Conservation (phyloP, 306 rosid species). For the Fagus sylvatica region DNA sequence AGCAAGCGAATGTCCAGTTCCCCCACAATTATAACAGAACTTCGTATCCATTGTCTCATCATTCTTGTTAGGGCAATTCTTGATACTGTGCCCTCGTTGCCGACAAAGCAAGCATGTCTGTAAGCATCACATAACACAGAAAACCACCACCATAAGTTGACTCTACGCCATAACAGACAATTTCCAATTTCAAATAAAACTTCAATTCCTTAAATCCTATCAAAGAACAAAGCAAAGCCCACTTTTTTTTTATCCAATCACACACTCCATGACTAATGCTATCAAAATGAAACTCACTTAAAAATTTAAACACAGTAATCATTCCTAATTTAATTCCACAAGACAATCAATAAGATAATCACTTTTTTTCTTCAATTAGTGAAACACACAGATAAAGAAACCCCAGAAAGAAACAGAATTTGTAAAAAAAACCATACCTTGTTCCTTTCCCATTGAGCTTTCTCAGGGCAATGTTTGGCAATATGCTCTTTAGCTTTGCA, state of each 20-base stretch:
- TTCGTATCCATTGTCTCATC: constrained; percentile 44
- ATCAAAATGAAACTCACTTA: not conserved
- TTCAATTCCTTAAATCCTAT: not conserved
- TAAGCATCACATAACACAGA: constrained; percentile 16
- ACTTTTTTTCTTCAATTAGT: not conserved
- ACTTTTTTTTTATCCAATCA: not conserved
- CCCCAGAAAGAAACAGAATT: not conserved
- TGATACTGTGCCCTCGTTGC: constrained; percentile 77
- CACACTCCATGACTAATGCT: not conserved
- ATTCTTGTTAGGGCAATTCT: constrained; percentile 68
- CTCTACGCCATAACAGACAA: not conserved
- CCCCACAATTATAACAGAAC: constrained; percentile 86
- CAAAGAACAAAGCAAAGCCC: not conserved
- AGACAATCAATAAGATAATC: not conserved
- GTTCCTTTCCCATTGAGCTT: constrained; percentile 77
- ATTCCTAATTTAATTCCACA: not conserved
- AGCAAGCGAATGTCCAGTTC: constrained; percentile 71
- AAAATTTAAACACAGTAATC: not conserved
- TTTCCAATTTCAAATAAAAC: not conserved
- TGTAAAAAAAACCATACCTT: constrained; percentile 34
- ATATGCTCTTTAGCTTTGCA: constrained; percentile 72
- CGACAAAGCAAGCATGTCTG: constrained; percentile 92
- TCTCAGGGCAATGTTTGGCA: constrained; percentile 72
- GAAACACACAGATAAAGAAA: not conserved
- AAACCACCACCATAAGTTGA: not conserved